Base-by-base conservation (phyloP, 225 moss, liverwort and hornwort genomes). In the Climacium dendroides region DNA sequence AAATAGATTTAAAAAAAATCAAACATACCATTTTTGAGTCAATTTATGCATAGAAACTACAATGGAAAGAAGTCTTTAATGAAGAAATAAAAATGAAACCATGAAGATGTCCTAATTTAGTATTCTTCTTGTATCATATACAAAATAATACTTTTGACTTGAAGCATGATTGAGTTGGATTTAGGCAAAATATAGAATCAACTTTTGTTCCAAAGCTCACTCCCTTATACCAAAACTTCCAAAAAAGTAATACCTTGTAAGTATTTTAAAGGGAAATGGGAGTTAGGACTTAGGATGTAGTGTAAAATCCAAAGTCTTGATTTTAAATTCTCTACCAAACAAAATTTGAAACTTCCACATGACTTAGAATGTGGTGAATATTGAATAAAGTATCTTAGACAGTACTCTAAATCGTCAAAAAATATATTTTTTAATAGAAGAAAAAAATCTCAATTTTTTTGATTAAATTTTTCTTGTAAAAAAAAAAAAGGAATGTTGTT, bases 271-370 rank as follows among this genome's bases (percentile, higher is more conserved):
- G 6, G 29, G 6, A 29, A 45, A 17, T 29, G 6, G 6, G 10
- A 47, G 45, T 29, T 29, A 29, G 9, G 6, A 45, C 10, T 72
- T 72, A 3, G 8, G 0, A 39, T 5, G 8, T 23, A 13, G 22
- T 37, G 5, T 72, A 11, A 29, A 29, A 18, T 0, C 1, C 0
- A 0, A 29, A 47, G 29, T 73, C 2, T 0, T 11, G 0, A 18
- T 72, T 47, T 70, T 73, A 10, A 29, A 28, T 10, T 10, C 9
- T 71, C 16, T 5, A 71, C 28, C 26, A 43, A 43, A 26, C 3
- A 43, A 71, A 70, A 43, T 43, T 71, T 43, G 3, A 16, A 70
- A 28, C 9, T 45, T 26, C 0, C 0, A 1, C 15, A 12, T 9
- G 5, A 71, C 5, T 43, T 45, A 0, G 15, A 72, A 72, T 45